Conservation (phyloP, 139 green algal genomes). For the Deuterostichococcus epilithicus region DNA sequence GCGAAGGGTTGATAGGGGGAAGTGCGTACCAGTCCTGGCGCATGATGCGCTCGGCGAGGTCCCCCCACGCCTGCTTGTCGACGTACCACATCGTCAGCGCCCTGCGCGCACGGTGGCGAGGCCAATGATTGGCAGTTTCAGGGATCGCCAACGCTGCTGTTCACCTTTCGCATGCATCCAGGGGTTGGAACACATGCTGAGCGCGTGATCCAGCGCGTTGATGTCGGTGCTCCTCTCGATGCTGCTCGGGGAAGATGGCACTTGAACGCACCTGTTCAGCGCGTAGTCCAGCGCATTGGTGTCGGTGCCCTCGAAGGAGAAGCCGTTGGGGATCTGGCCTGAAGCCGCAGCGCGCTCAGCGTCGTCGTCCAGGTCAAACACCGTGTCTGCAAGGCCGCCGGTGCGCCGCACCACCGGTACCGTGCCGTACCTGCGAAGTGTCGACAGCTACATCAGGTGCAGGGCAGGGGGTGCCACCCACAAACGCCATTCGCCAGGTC, state of each 20-base stretch:
- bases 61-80: slow-evolving; percentile 64
- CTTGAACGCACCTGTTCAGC: slow-evolving; percentile 58
- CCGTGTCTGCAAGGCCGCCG: slow-evolving; percentile 83
- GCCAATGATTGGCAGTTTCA: not conserved
- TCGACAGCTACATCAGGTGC: too few species aligned
- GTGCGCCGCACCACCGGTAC: slow-evolving; percentile 86
- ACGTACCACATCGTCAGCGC: slow-evolving; percentile 77
- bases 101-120: slow-evolving; percentile 15
- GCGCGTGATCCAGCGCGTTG: not conserved
- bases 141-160: not conserved
- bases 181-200: not conserved
- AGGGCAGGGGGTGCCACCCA: not conserved
- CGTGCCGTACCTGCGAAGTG: slow-evolving; percentile 45
- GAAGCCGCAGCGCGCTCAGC: slow-evolving; percentile 46
- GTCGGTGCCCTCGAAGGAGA: slow-evolving; percentile 87
- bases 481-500: slow-evolving; percentile 15
- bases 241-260: not conserved
- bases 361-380: slow-evolving; percentile 82
- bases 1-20: too few species aligned
- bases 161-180: not conserved
- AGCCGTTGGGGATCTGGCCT: slow-evolving; percentile 77
- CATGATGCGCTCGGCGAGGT: slow-evolving; percentile 63
- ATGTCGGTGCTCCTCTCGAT: not conserved
- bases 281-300: slow-evolving; percentile 78
- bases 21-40: slow-evolving; percentile 91